Conservation (phyloP, 2,329 filamentous ascomycete species). For the Cylindrodendrum hubeiense region DNA sequence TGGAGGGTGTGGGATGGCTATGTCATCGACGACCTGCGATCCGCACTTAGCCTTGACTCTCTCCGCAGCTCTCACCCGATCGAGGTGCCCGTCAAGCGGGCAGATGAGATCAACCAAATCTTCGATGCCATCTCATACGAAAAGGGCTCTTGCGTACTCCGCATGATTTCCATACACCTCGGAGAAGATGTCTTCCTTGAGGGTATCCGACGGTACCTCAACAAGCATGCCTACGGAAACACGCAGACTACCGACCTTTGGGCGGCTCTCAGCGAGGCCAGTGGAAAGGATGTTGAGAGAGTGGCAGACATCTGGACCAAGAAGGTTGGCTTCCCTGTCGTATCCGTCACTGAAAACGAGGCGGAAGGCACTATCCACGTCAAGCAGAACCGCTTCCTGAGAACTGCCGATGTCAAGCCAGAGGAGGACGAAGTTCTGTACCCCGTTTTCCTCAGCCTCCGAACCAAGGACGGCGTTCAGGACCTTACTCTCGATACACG, state of each 20-base stretch:
- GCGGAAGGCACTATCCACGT: conserved; percentile 80
- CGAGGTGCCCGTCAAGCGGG: conserved; percentile 94
- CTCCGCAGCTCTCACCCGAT: conserved; percentile 96
- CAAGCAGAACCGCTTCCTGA: conserved; percentile 95
- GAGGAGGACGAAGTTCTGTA: conserved; percentile 91
- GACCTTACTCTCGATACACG: conserved; percentile 73
- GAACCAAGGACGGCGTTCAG: conserved; percentile 85
- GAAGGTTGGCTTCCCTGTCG: conserved; percentile 92
- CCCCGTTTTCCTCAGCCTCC: conserved; percentile 89
- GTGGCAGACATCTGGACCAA: conserved; percentile 99
- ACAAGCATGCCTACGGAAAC: conserved; percentile 97
- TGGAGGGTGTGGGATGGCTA: conserved; percentile 99
- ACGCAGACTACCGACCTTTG: conserved; percentile 92
- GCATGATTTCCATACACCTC: conserved; percentile 97
- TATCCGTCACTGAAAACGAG: conserved; percentile 79
- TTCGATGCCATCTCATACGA: conserved; percentile 98
- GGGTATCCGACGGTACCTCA: conserved; percentile 89
- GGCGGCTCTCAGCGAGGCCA: conserved; percentile 87
- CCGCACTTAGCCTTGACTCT: conserved; percentile 88
- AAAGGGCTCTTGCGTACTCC: conserved; percentile 94
- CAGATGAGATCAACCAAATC: conserved; percentile 97
- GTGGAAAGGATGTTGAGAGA: conserved; percentile 88
- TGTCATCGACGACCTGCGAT: conserved; percentile 91
- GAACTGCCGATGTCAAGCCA: conserved; percentile 92
- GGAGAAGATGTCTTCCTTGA: conserved; percentile 95